Conservation (phyloP, 768 basidiomycete species). For the Tylopilus subfusipes region DNA sequence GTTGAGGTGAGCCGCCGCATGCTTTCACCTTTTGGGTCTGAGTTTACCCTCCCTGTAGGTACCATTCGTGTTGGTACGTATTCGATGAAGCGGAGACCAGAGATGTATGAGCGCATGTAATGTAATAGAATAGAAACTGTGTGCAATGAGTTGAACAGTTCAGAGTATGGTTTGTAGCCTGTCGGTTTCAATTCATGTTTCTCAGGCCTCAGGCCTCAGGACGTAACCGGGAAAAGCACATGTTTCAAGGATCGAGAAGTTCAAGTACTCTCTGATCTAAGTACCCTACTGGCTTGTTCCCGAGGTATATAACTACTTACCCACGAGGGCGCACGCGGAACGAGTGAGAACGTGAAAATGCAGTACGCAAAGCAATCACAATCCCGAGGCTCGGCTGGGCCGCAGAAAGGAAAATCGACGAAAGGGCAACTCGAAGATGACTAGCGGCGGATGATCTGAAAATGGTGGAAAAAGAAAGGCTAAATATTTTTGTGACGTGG, state of each 20-base stretch:
- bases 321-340: constrained; percentile 30
- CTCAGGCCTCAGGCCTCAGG: too few species aligned
- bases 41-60: constrained; percentile 43
- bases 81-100: constrained; percentile 35
- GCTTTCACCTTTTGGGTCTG: background rate
- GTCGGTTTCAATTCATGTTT: too few species aligned
- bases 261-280: constrained; percentile 18
- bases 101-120: constrained; percentile 4
- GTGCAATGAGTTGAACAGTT: background rate
- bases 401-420: constrained; percentile 2
- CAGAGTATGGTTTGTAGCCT: too few species aligned
- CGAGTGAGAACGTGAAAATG: constrained; percentile 23
- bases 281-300: constrained; percentile 15
- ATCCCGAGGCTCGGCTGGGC: constrained; percentile 1
- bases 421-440: constrained; percentile 11
- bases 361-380: constrained; percentile 25
- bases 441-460: constrained; percentile 23
- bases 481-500: constrained; percentile 51
- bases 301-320: constrained; percentile 43
- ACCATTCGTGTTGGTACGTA: constrained; percentile 75
- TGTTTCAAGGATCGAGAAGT: constrained; percentile 4
- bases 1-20: constrained; percentile 64
- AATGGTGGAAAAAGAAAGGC: constrained; percentile 33
- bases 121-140: constrained; percentile 5
- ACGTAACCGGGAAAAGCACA: background rate